phyloP scores from a whole-genome alignment of 805 yeast genomes.

The Candida palmyrensis region DNA sequence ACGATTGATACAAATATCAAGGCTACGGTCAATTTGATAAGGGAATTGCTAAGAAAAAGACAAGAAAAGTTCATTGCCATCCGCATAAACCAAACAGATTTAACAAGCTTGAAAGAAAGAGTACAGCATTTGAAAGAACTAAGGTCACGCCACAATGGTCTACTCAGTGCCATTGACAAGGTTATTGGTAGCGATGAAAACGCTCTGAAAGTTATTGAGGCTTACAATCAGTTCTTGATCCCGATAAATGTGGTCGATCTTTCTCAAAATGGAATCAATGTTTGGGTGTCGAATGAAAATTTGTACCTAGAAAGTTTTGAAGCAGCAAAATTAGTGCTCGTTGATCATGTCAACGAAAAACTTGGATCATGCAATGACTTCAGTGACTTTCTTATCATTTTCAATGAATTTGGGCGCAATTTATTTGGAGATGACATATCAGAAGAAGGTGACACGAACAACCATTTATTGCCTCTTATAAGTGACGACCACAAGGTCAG shows the following conservation, averaged over 20 bases:
- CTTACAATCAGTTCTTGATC: conserved; percentile 24
- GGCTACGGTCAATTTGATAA: conserved; percentile 58
- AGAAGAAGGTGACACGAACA: conserved; percentile 5
- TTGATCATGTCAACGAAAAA: conserved; percentile 17
- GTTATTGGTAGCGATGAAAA: conserved; percentile 10
- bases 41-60: conserved; percentile 73
- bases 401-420: conserved; percentile 20
- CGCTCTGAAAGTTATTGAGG: conserved; percentile 16
- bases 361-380: conserved; percentile 22
- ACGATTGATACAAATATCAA: conserved; percentile 59
- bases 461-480: conserved; percentile 19
- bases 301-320: conserved; percentile 17
- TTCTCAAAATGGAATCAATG: conserved; percentile 22
- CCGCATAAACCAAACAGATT: conserved; percentile 44
- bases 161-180: conserved; percentile 30
- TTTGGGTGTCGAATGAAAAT: conserved; percentile 26
- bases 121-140: conserved; percentile 40
- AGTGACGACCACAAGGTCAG: conserved; percentile 32
- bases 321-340: conserved; percentile 16
- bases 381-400: conserved; percentile 22
- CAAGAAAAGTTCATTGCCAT: conserved; percentile 66
- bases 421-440: conserved; percentile 8
- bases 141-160: conserved; percentile 49
- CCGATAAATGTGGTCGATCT: conserved; percentile 27
- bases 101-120: conserved; percentile 34